Evolutionary conservation across 306 rosid genomes (phyloP).

Genomic region (Calophaca sinica): DNA sequence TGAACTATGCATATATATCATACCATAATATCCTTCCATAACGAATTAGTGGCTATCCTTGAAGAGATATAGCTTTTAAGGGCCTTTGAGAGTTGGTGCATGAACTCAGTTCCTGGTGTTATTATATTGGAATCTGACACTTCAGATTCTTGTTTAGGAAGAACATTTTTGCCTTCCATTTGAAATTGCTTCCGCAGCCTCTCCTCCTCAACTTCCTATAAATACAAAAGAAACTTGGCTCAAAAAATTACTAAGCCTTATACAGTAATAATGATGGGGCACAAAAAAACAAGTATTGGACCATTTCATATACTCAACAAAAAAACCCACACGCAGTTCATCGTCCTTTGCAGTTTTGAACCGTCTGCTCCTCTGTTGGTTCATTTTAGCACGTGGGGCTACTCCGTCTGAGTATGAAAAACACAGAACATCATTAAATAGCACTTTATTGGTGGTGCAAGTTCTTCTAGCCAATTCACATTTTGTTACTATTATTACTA

Average conservation of each 20-base stretch:
- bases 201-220: constrained; percentile 60
- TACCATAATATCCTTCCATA: constrained; percentile 62
- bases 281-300: too few species aligned
- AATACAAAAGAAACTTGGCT: neutral
- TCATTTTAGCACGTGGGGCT: constrained; percentile 75
- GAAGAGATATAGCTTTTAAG: constrained; percentile 44
- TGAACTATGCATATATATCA: neutral
- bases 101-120: constrained; percentile 73
- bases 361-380: constrained; percentile 63
- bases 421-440: neutral
- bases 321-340: constrained; percentile 42
- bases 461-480: neutral
- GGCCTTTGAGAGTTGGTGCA: constrained; percentile 60
- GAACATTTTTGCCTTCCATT: constrained; percentile 60
- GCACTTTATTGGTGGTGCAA: too few species aligned
- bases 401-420: constrained; percentile 61
- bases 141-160: constrained; percentile 52
- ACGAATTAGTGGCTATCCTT: constrained; percentile 36
- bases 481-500: neutral
- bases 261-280: too few species aligned
- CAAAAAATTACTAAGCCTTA: neutral
- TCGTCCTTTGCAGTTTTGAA: constrained; percentile 52
- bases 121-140: constrained; percentile 56
- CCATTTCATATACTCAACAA: neutral
- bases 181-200: constrained; percentile 47